Evolutionary conservation across 2,329 filamentous ascomycete species (phyloP), one percentile per base, ranked within the genome.

Genomic region (Apiospora saccharicola): DNA sequence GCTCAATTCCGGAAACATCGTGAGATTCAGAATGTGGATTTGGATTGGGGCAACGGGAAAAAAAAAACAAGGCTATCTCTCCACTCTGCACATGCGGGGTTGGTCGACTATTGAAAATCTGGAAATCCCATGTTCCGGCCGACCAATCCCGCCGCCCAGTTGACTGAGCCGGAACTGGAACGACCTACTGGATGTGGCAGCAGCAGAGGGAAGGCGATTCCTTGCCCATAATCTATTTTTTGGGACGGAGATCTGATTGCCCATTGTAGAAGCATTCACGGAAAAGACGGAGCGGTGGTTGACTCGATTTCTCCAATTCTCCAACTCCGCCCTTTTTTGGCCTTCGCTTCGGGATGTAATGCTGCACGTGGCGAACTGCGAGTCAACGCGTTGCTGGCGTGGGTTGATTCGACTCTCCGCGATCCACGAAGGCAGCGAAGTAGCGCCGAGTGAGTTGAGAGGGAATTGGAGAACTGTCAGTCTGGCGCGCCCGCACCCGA

Each of bases 341-440:
- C 41, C 30, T 61, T n/a, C 26, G 12, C 43, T 47, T 19, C 67
- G 24, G 30, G 10, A 49, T 16, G 44, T 16, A 44, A n/a, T n/a
- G 46, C 26, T 34, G 44, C 67, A 69, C 67, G 67, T 49, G 67
- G 43, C 30, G 30, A 24, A 49, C 14, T n/a, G 34, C 67, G 67
- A 69, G 67, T 49, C 44, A 24, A 37, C 44, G 30, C 44, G 22
- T 49, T 49, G 44, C 26, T 69, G 44, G 47, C 67, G 44, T 49
- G 67, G 67, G 43, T 47, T 68, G 24, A 34, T 68, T 47, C 46
- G n/a, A 34, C 43, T 46, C 43, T 46, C 24, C 67, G 24, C 24
- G 43, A 37, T 68, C 43, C 67, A 68, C 67, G 67, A 47, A 68
- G 67, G 13, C 24, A 47, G 43, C 67, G 67, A 68, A 34, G 67